Conservation (phyloP, 495 filamentous ascomycete species). For the Rostrohypoxylon terebratum region DNA sequence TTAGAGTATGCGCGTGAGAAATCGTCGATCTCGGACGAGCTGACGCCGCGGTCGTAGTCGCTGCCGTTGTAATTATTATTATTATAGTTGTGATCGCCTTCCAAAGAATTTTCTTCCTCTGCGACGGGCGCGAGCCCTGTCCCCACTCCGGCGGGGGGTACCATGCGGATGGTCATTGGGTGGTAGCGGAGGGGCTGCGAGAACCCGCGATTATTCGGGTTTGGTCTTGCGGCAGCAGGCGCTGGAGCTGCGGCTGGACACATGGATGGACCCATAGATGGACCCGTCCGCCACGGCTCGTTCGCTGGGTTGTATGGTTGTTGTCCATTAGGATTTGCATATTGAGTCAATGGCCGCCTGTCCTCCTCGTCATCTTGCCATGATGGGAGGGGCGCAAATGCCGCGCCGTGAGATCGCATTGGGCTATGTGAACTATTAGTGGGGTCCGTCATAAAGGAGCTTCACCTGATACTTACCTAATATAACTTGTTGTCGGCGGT, state of each 20-base stretch:
- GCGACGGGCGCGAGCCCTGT: conserved; percentile 49
- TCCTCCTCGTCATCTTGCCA: conserved; percentile 50
- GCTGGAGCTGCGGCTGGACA: conserved; percentile 2
- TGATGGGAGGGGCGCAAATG: conserved; percentile 48
- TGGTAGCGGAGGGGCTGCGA: conserved; percentile 47
- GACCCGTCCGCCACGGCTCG: conserved; percentile 25
- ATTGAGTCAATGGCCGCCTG: conserved; percentile 30
- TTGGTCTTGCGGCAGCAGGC: conserved; percentile 6
- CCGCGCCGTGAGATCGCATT: conserved; percentile 46
- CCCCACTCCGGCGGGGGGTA: conserved; percentile 19
- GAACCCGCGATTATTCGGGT: conserved; percentile 29
- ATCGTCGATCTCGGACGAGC: conserved; percentile 56
- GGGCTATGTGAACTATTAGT: conserved; percentile 34
- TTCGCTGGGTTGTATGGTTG: conserved; percentile 18
- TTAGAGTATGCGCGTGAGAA: conserved; percentile 57
- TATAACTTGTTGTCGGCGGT: conserved; percentile 48
- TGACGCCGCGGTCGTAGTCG: conserved; percentile 38
- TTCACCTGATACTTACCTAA: conserved; percentile 43
- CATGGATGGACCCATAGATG: no score
- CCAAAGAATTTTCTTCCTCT: conserved; percentile 41
- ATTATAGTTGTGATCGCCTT: conserved; percentile 13
- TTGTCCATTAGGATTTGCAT: conserved; percentile 16
- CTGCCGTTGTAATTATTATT: neutral
- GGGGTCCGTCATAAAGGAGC: neutral
- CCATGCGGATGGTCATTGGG: conserved; percentile 15